Conservation (phyloP, 2,329 filamentous ascomycete species). For the Nemania abortiva region DNA sequence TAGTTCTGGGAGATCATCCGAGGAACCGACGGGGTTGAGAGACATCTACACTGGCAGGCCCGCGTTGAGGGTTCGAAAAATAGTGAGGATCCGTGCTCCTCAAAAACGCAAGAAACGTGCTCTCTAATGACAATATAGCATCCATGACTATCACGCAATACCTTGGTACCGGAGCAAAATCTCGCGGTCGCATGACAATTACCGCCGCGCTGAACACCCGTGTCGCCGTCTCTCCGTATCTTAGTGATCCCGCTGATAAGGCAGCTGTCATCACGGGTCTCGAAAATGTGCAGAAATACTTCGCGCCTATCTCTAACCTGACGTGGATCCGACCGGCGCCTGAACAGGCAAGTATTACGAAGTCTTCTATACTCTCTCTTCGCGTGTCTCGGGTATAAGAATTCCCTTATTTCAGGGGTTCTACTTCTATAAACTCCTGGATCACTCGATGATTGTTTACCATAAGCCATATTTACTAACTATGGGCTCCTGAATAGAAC, state of each 20-base stretch:
- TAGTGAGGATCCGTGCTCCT: neutral
- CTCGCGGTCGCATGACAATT: slow-evolving; percentile 72
- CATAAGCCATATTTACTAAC: neutral
- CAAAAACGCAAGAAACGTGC: too few relatives aligned
- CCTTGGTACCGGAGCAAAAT: slow-evolving; percentile 72
- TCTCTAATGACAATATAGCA: slow-evolving; percentile 45
- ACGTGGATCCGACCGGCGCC: slow-evolving; percentile 65
- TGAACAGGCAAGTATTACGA: neutral
- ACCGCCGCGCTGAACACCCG: slow-evolving; percentile 67
- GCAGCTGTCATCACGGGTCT: slow-evolving; percentile 72
- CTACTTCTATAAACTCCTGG: neutral
- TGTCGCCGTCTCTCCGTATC: slow-evolving; percentile 70
- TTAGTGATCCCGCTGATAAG: slow-evolving; percentile 67
- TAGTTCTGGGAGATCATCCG: slow-evolving; percentile 68
- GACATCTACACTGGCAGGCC: slow-evolving; percentile 75
- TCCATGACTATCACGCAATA: slow-evolving; percentile 70
- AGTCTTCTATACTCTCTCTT: neutral
- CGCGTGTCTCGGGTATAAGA: neutral
- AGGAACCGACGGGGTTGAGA: slow-evolving; percentile 67
- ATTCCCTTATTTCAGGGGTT: neutral
- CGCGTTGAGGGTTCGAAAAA: slow-evolving; percentile 66
- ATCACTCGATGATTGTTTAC: neutral
- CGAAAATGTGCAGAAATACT: slow-evolving; percentile 67
- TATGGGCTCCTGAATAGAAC: slow-evolving; percentile 57
- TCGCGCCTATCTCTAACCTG: slow-evolving; percentile 67